These are phyloP conservation scores for Linderniella brevidens DNA, from an alignment of 257 asterid genomes.

Conservation along the genomic window DNA sequence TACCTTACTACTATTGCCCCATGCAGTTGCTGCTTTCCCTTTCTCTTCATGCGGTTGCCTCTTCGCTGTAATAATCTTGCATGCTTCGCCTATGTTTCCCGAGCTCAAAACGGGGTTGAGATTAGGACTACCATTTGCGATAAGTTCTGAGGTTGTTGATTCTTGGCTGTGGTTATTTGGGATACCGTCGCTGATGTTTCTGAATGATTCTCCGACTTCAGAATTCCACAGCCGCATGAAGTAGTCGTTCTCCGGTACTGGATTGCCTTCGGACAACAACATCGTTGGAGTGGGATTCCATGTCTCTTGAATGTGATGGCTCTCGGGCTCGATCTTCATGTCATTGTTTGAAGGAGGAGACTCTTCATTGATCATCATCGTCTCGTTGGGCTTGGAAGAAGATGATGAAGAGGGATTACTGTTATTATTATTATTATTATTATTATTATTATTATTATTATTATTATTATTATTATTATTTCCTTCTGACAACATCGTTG, in stretches of 20 bases:
- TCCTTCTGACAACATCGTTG: no score
- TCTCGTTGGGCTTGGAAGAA: slow-evolving; percentile 13
- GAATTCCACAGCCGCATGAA: slow-evolving; percentile 50
- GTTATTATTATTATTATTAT: no score
- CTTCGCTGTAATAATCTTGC: slow-evolving; percentile 29
- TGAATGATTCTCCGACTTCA: slow-evolving; percentile 38
- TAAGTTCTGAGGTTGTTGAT: no score
- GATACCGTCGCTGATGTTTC: slow-evolving; percentile 15
- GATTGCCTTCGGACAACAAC: no score
- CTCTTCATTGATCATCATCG: slow-evolving; percentile 16
- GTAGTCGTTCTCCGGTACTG: slow-evolving; percentile 19
- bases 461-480: no score
- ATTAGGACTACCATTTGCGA: no score
- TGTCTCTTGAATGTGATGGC: slow-evolving; percentile 11
- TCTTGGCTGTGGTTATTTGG: slow-evolving; percentile 4
- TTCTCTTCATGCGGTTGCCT: slow-evolving; percentile 23
- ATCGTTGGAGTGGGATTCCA: no score
- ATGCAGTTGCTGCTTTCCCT: not conserved
- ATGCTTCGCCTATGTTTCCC: slow-evolving; percentile 10
- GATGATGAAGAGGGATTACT: slow-evolving; percentile 12
- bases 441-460: no score
- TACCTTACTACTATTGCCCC: slow-evolving; percentile 12
- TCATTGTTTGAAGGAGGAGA: slow-evolving; percentile 28
- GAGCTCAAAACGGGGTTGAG: no score
- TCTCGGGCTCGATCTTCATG: slow-evolving; percentile 23